Evolutionary conservation across 2,329 filamentous ascomycete genomes (phyloP), one percentile per base, ranked within the genome.

Genomic region (Cladosporium sp.): DNA sequence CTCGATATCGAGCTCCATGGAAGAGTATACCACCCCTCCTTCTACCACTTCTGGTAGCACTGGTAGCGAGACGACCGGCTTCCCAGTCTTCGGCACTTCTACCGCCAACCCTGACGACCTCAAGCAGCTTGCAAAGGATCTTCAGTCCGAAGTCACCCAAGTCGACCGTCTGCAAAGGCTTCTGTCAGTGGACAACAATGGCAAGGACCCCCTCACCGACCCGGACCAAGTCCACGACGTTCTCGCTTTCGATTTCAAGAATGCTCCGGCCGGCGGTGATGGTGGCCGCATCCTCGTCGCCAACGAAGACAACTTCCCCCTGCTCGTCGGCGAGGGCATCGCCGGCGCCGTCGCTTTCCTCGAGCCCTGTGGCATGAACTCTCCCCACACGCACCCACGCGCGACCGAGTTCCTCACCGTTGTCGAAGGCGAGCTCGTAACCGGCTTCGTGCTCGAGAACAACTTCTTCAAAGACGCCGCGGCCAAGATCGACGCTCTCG

Each of bases 221-320:
- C 48, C 48, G 2, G 63, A 68, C 2, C 63, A 59, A 4, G 58
- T 73, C 28, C 61, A 59, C 43, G 59, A 63, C 10, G 42, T 61
- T 63, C 80, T 86, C 71, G 86, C 84, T 66, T 90, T 89, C 77
- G 77, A 77, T 65, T 76, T 78, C 60, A 68, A 80, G 57, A 70
- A 73, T 9, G 55, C 66, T 9, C 35, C 69, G 11, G 72, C 44
- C 5, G 34, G 38, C 9, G 32, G 41, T 18, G 34, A 54, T 28
- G 57, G 61, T 14, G 58, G 60, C 18, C 51, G 52, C 32, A 52
- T 49, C 40, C 48, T 57, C 33, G 44, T 55, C 19, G 58, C 69
- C 55, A 71, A 70, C 58, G 63, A 69, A 53, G 66, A 66, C 32
- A 69, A 57, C 45, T 72, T 72, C 58, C 71, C 71, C 34, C 66